phyloP scores from a whole-genome alignment of 225 moss, liverwort and hornwort species.

The Physcomitrellopsis africana region DNA sequence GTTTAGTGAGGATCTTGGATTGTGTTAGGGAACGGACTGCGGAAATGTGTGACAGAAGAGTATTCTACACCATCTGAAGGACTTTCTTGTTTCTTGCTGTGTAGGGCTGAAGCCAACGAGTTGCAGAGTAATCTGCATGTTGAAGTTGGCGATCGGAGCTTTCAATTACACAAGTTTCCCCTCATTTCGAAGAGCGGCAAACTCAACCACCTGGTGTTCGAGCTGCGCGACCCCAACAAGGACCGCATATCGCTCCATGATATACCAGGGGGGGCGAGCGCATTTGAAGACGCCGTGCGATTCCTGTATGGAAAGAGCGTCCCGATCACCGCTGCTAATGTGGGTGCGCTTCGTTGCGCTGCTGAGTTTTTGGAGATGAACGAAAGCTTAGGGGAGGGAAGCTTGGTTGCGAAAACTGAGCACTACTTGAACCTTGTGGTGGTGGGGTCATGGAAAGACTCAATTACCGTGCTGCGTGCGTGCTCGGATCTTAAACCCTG shows the following conservation, averaged over 20 bases:
- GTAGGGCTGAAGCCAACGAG: conserved; percentile 40
- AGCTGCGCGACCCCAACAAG: conserved; percentile 34
- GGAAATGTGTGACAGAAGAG: not conserved
- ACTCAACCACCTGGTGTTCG: conserved; percentile 37
- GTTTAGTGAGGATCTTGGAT: not conserved
- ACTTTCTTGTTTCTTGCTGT: not conserved
- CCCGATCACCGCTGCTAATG: conserved; percentile 26
- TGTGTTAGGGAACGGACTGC: too few species aligned
- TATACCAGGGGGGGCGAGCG: conserved; percentile 37
- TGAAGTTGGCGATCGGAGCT: conserved; percentile 35
- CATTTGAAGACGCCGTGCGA: conserved; percentile 32
- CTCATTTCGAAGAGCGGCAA: conserved; percentile 41
- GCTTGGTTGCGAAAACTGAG: conserved; percentile 33
- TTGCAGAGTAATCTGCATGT: conserved; percentile 36
- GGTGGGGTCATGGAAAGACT: conserved; percentile 32
- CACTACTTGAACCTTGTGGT: conserved; percentile 33
- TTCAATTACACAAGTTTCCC: conserved; percentile 44
- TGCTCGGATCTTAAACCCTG: conserved; percentile 38
- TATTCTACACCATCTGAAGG: not conserved
- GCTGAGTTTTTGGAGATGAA: conserved; percentile 46
- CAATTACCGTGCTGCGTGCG: conserved; percentile 31
- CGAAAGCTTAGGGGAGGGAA: conserved; percentile 36
- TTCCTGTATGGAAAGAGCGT: conserved; percentile 29
- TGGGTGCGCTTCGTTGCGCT: conserved; percentile 35
- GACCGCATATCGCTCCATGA: conserved; percentile 34